These are phyloP conservation scores for Neodidymelliopsis sp. DNA, from an alignment of 2,329 filamentous ascomycete genomes.

Conservation along the genomic window DNA sequence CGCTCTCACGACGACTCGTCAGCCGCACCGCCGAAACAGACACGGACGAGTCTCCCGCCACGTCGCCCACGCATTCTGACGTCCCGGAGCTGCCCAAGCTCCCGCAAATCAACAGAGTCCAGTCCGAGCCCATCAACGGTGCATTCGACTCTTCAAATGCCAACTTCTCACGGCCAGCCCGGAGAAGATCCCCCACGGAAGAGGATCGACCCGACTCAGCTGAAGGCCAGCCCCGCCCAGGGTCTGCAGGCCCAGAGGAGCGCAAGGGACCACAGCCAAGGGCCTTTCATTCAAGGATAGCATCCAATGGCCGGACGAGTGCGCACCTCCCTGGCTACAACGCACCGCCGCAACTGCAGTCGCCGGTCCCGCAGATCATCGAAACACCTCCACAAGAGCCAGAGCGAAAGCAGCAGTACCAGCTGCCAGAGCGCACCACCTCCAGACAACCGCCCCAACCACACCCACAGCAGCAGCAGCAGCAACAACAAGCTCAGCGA, in stretches of 20 bases:
- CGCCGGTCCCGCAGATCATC: constrained; percentile 64
- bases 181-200: constrained; percentile 35
- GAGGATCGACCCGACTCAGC: constrained; percentile 34
- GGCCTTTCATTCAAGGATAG: constrained; percentile 64
- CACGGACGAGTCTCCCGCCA: constrained; percentile 59
- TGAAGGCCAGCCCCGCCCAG: constrained; percentile 31
- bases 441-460: constrained; percentile 50
- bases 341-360: constrained; percentile 28
- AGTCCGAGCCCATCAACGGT: constrained; percentile 70
- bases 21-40: constrained; percentile 70
- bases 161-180: constrained; percentile 68
- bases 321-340: constrained; percentile 58
- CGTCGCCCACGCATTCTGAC: constrained; percentile 56
- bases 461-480: constrained; percentile 19
- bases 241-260: constrained; percentile 38
- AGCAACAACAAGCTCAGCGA: constrained; percentile 42
- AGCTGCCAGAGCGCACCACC: constrained; percentile 61
- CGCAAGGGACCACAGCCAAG: constrained; percentile 50
- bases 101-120: constrained; percentile 66
- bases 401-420: constrained; percentile 36
- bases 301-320: constrained; percentile 64
- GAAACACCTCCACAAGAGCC: constrained; percentile 65
- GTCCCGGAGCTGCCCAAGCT: constrained; percentile 46
- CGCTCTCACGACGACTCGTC: constrained; percentile 74
- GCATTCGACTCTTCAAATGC: constrained; percentile 42